Base-by-base conservation (phyloP, 192 early-diverging fungal species). In the Powellomyces hirtus region DNA sequence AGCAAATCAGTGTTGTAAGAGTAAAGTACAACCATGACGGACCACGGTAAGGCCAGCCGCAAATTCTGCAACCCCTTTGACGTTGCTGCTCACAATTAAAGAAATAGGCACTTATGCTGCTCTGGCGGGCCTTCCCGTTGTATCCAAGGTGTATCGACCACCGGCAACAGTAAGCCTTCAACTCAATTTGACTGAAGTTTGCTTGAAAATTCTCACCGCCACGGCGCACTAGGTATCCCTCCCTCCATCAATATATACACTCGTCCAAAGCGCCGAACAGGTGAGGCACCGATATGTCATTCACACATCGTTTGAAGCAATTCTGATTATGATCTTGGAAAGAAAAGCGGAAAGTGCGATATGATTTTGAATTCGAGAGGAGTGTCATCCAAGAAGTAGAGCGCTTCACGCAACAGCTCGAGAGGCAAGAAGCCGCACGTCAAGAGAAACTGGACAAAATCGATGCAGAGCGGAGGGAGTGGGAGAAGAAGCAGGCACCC, bases 401-500 rank as follows among this genome's bases (percentile, higher is more conserved):
- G 37, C 68, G 80, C 20, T 61, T 75, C 34, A 69, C 70, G 0
- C 57, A 71, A 10, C 64, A 78, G 24, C 62, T 24, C n/a, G 36
- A 27, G 34, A 66, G 71, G 0, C 50, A 66, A 24, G 64, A 51
- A 18, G 71, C 75, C 38, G 70, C 72, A 14, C 73, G 71, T 26
- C 76, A 80, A 20, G 84, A 77, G 50, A 65, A 72, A 55, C 44
- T 81, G 44, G 70, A 79, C 4, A 75, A 80, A 46, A 70, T 80
- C 44, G 84, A 87, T 52, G 74, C 72, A 30, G 79, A 81, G 35
- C 55, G 58, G 16, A n/a, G 22, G 46, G 71, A 61, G 7, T 62
- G 71, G 31, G 86, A 86, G 35, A 62, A 85, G 22, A 86, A 84
- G 74, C 84, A 87, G 64, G 86, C 87, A 0, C 87, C 87, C 34